Percentiles rank a stretch among this genome's conserved stretches.
Evolutionary conservation across 2,329 filamentous ascomycete species (phyloP).

Genomic region (Xylaria sp.): DNA sequence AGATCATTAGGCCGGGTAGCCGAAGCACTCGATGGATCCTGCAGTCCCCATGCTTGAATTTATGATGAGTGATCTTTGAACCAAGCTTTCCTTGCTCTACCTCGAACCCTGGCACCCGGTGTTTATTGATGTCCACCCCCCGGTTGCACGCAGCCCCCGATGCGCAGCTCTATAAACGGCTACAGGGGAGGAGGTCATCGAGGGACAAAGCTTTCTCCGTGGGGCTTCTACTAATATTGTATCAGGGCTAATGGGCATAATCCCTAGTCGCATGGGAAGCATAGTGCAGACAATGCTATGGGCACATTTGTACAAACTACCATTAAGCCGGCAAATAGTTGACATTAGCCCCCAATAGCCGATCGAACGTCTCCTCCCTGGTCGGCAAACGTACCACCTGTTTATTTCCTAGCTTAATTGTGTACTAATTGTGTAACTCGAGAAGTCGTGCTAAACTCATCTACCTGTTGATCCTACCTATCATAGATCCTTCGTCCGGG

Average conservation of each 20-base stretch:
- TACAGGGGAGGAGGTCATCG: not conserved
- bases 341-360: not conserved
- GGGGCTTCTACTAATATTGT: not conserved
- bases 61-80: slow-evolving; percentile 5
- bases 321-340: not conserved
- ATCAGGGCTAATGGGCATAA: not conserved
- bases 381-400: not conserved
- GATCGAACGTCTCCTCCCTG: not conserved
- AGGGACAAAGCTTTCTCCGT: not conserved
- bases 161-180: not conserved
- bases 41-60: not conserved
- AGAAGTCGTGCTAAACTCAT: not conserved
- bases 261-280: not conserved
- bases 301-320: not conserved
- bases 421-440: not conserved
- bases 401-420: not conserved
- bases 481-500: not conserved
- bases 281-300: not conserved
- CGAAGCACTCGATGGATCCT: not conserved
- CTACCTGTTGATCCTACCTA: not conserved
- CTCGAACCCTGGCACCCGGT: not conserved
- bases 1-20: slow-evolving; percentile 1
- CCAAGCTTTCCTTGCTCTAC: not conserved
- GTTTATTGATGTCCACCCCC: not conserved
- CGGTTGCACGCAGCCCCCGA: not conserved